Evolutionary conservation across 129 eudicot species (phyloP).

Genomic region (Cynara cardunculus): DNA sequence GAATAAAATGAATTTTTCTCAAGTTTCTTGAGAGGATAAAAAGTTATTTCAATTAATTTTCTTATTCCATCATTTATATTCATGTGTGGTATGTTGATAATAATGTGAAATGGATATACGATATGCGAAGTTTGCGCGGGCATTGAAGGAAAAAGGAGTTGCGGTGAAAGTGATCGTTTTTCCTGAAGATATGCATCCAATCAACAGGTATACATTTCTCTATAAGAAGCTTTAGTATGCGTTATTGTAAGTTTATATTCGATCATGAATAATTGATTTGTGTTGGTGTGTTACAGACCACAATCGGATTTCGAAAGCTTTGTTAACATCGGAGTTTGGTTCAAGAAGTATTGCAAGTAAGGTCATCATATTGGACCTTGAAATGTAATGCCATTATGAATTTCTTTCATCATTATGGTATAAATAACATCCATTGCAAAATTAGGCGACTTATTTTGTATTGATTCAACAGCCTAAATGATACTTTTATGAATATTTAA

Average conservation of each 20-base stretch:
- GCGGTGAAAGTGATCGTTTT: constrained; percentile 68
- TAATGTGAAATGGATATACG: constrained; percentile 7
- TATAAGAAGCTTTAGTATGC: background rate
- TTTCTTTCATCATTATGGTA: background rate
- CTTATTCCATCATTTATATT: background rate
- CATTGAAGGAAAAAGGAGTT: constrained; percentile 78
- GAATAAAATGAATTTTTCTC: background rate
- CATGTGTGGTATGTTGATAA: background rate
- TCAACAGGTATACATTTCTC: constrained; percentile 45
- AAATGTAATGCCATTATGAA: background rate
- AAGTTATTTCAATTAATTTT: background rate
- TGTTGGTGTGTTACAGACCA: constrained; percentile 56
- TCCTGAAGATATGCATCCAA: constrained; percentile 69
- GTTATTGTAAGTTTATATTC: background rate
- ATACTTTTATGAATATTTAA: too few species aligned
- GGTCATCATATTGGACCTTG: background rate
- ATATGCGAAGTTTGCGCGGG: constrained; percentile 63
- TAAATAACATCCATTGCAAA: background rate
- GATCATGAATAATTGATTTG: background rate
- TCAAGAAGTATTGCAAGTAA: constrained; percentile 75
- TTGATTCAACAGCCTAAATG: too few species aligned
- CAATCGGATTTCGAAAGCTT: constrained; percentile 97
- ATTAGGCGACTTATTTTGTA: too few species aligned
- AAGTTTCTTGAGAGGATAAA: background rate
- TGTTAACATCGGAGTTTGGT: constrained; percentile 90